phyloP scores from a whole-genome alignment of 768 basidiomycete genomes.

The Tricholoma furcatifolium region DNA sequence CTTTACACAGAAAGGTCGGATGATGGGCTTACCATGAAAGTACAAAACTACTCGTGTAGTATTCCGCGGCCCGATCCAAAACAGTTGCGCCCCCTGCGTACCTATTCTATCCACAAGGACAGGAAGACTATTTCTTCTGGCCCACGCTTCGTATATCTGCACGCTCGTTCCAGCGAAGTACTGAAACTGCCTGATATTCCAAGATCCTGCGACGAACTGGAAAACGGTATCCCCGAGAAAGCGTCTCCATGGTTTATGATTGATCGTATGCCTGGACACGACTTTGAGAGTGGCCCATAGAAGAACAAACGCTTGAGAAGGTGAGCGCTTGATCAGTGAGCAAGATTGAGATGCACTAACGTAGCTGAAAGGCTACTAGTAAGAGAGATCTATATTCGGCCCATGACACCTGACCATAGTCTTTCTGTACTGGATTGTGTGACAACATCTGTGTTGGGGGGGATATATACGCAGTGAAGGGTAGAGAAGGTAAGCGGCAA shows the following conservation, averaged over 20 bases:
- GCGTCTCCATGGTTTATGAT: constrained; percentile 21
- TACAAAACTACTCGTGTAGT: constrained; percentile 30
- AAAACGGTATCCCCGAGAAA: constrained; percentile 16
- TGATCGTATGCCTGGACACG: constrained; percentile 15
- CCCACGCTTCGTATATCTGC: constrained; percentile 23
- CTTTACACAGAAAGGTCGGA: neutral
- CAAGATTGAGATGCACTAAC: neutral
- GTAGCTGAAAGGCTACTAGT: neutral
- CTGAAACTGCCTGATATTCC: constrained; percentile 24
- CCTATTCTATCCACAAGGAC: constrained; percentile 26
- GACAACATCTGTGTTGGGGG: neutral
- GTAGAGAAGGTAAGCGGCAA: too few species aligned
- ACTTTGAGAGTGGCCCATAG: constrained; percentile 16
- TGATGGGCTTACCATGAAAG: constrained; percentile 24
- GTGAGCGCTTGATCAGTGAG: neutral
- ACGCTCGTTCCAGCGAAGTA: constrained; percentile 17
- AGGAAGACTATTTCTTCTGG: constrained; percentile 19
- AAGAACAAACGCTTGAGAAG: constrained; percentile 13
- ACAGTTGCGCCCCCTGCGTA: constrained; percentile 19
- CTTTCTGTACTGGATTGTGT: neutral
- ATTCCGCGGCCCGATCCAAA: constrained; percentile 33
- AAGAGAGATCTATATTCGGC: neutral
- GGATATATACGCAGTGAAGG: neutral
- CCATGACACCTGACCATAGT: constrained; percentile 9
- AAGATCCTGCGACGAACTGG: constrained; percentile 2